Percentiles rank a stretch among this genome's conserved stretches.
These are phyloP conservation scores for Boletus rubropictus DNA, from an alignment of 768 basidiomycete species.

Conservation along the genomic window DNA sequence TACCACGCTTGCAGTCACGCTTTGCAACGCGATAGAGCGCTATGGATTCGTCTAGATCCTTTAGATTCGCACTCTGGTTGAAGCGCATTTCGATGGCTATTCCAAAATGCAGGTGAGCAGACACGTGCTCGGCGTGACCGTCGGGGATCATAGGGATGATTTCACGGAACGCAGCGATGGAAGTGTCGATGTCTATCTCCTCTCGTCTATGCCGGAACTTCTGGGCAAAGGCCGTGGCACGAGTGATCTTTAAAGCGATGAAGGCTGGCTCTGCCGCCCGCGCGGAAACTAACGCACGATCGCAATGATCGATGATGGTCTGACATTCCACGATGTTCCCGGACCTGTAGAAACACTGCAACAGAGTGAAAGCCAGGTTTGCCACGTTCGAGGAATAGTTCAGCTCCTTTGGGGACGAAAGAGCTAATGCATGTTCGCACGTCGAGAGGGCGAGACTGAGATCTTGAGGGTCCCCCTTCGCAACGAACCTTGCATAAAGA, in stretches of 20 bases:
- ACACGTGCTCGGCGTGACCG: conserved; percentile 9
- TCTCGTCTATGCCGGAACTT: conserved; percentile 10
- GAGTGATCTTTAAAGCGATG: conserved; percentile 6
- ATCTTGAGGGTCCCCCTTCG: conserved; percentile 13
- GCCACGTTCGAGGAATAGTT: conserved; percentile 1
- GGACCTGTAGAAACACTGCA: conserved; percentile 6
- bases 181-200: conserved; percentile 2
- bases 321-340: conserved; percentile 15
- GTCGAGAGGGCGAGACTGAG: conserved; percentile 11
- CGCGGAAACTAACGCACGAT: conserved; percentile 10
- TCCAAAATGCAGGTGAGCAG: conserved; percentile 11
- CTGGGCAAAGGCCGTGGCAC: conserved; percentile 14
- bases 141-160: conserved; percentile 8
- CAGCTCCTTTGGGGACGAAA: background rate
- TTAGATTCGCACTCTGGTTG: background rate
- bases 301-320: conserved; percentile 18
- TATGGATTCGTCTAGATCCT: conserved; percentile 27
- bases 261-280: background rate
- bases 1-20: conserved; percentile 5
- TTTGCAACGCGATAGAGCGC: conserved; percentile 9
- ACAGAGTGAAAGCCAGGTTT: conserved; percentile 2
- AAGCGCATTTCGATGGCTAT: conserved; percentile 19
- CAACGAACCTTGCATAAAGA: conserved; percentile 13
- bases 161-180: conserved; percentile 13
- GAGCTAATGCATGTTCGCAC: conserved; percentile 15